Percentiles rank a stretch among this genome's conserved stretches.
Conservation (phyloP, 1,284 basidiomycete species). For the Trichosporon coremiiforme region DNA sequence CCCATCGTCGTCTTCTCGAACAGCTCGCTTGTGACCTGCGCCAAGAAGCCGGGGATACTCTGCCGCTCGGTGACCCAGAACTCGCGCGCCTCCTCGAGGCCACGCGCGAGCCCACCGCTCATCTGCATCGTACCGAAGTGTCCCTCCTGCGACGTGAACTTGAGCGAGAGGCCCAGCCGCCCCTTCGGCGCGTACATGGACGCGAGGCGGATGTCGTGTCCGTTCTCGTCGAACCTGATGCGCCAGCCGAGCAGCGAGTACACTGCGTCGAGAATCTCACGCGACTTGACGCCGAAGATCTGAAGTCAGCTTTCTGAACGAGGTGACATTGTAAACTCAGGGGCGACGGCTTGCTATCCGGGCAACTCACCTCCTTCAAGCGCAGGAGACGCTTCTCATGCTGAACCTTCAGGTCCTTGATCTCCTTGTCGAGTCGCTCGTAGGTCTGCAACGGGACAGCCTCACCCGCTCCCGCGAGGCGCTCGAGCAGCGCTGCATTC, state of each 20-base stretch:
- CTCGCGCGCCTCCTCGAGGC: slow-evolving; percentile 57
- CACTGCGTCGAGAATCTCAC: slow-evolving; percentile 61
- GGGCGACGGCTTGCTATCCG: no score
- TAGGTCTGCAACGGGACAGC: slow-evolving; percentile 58
- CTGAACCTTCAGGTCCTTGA: slow-evolving; percentile 55
- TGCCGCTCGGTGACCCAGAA: slow-evolving; percentile 61
- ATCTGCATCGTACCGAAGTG: slow-evolving; percentile 60
- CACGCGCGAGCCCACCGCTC: slow-evolving; percentile 54
- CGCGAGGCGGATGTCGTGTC: slow-evolving; percentile 60
- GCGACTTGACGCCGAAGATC: slow-evolving; percentile 60
- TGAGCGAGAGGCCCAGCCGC: slow-evolving; percentile 58
- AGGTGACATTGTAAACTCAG: no score
- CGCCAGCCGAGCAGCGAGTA: slow-evolving; percentile 62
- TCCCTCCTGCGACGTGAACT: slow-evolving; percentile 56
- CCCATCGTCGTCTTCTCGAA: slow-evolving; percentile 58
- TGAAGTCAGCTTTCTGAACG: slow-evolving; percentile 25
- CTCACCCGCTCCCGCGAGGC: slow-evolving; percentile 35
- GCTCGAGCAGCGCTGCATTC: slow-evolving; percentile 58
- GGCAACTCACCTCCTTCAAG: slow-evolving; percentile 57
- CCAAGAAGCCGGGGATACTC: slow-evolving; percentile 60
- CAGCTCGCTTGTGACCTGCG: slow-evolving; percentile 59
- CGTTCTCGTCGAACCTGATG: slow-evolving; percentile 61
- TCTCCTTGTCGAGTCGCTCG: slow-evolving; percentile 56
- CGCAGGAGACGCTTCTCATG: slow-evolving; percentile 60
- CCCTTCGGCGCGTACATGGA: slow-evolving; percentile 61